Evolutionary conservation across 2,329 filamentous ascomycete genomes (phyloP).

Genomic region (Phialophora chinensis): DNA sequence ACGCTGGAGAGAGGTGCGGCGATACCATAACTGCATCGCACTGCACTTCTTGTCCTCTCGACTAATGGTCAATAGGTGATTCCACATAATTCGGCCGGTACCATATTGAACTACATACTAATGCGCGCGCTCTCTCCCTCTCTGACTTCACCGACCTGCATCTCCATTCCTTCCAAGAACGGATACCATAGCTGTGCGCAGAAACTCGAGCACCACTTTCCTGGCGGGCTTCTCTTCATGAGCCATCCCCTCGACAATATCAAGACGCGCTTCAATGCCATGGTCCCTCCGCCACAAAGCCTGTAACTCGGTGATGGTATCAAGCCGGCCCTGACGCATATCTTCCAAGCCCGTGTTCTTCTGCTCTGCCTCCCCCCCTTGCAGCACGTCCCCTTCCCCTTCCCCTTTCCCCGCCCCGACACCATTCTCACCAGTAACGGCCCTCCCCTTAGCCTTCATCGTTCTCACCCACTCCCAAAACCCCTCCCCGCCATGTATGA

Average conservation of each 20-base stretch:
- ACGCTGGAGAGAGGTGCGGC: background rate
- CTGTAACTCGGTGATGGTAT: background rate
- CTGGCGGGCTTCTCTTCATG: background rate
- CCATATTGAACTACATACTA: too few species aligned
- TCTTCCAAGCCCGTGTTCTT: background rate
- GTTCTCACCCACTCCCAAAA: conserved; percentile 11
- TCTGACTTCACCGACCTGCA: background rate
- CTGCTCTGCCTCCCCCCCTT: background rate
- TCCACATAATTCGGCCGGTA: background rate
- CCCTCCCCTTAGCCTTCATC: conserved; percentile 7
- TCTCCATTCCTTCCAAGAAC: background rate
- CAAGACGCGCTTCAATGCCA: background rate
- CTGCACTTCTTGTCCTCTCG: background rate
- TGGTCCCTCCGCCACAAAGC: background rate
- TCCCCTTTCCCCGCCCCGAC: too few species aligned
- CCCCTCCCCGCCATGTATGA: conserved; percentile 19
- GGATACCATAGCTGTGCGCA: background rate
- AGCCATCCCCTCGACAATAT: conserved; percentile 4
- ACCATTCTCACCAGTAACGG: background rate
- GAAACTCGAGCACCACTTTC: background rate
- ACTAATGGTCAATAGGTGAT: background rate
- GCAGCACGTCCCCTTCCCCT: too few species aligned
- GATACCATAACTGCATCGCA: background rate
- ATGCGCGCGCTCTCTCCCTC: background rate
- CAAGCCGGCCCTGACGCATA: conserved; percentile 1